Evolutionary conservation across 2,329 filamentous ascomycete species (phyloP).

Genomic region (Emmonsia crescens): DNA sequence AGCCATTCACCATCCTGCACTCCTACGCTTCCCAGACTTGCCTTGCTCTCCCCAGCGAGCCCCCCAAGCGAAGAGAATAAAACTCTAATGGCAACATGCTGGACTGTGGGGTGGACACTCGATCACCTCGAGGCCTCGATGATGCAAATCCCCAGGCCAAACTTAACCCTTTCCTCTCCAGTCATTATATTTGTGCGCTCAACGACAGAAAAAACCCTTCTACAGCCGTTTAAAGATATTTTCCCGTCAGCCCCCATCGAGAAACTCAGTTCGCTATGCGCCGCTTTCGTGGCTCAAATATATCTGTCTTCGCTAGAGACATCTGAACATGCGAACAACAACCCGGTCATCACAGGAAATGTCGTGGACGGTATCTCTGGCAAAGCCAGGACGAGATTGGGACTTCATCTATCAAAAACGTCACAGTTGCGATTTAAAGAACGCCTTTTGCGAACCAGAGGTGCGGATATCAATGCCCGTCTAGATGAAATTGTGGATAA

Average conservation of each 20-base stretch:
- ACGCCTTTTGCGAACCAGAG: conserved; percentile 21
- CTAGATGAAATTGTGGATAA: conserved; percentile 29
- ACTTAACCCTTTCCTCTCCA: conserved; percentile 29
- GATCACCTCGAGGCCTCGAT: conserved; percentile 29
- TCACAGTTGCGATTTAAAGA: conserved; percentile 21
- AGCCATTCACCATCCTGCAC: not conserved
- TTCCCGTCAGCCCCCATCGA: conserved; percentile 26
- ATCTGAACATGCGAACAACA: conserved; percentile 17
- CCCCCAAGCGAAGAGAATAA: conserved; percentile 21
- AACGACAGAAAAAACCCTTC: conserved; percentile 25
- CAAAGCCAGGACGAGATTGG: conserved; percentile 24
- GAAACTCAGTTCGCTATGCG: conserved; percentile 28
- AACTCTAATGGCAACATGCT: conserved; percentile 22
- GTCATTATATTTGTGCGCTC: conserved; percentile 30
- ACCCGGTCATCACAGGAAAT: conserved; percentile 1
- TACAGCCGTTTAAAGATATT: conserved; percentile 27
- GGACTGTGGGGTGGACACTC: conserved; percentile 32
- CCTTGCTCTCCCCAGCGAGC: not conserved
- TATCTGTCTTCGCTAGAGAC: conserved; percentile 26
- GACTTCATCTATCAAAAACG: conserved; percentile 20
- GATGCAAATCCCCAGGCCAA: conserved; percentile 25
- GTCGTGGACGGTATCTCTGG: conserved; percentile 22
- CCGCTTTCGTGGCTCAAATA: conserved; percentile 28
- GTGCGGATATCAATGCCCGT: conserved; percentile 20
- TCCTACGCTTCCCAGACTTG: not conserved